Percentiles rank a stretch among this genome's conserved stretches.
Evolutionary conservation across 768 basidiomycete genomes (phyloP).

Genomic region (Pleurotus sapidus): DNA sequence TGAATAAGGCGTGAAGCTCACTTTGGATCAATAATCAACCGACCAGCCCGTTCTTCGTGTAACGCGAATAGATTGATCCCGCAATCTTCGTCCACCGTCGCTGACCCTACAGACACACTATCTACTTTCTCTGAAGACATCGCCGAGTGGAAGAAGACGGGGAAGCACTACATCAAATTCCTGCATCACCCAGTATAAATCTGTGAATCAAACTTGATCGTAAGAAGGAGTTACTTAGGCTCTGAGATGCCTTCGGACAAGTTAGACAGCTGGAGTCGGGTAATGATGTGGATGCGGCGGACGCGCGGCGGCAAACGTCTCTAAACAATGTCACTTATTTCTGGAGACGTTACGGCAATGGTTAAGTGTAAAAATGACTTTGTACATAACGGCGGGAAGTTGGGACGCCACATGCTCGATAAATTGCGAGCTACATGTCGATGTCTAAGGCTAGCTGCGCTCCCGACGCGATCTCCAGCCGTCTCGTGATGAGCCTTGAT

Average conservation of each 20-base stretch:
- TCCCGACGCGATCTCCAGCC: no score
- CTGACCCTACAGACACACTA: background rate
- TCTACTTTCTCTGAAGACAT: constrained; percentile 2
- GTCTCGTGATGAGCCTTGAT: no score
- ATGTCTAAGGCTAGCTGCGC: no score
- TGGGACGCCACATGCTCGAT: no score
- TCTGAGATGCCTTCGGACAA: background rate
- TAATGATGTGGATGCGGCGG: background rate
- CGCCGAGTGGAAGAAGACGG: background rate
- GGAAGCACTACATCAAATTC: background rate
- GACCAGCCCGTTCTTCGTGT: constrained; percentile 52
- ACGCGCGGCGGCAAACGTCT: background rate
- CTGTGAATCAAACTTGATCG: background rate
- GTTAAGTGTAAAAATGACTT: no score
- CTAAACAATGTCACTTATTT: no score
- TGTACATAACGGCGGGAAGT: no score
- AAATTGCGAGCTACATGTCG: no score
- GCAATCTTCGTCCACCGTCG: constrained; percentile 19
- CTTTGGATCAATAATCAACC: constrained; percentile 59
- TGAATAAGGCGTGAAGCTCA: constrained; percentile 20
- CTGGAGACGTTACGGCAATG: no score
- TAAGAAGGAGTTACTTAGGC: background rate
- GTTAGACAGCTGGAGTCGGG: background rate
- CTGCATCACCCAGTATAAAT: background rate
- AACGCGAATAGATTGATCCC: constrained; percentile 32